These are phyloP conservation scores for Boehmeria nivea DNA, from an alignment of 306 rosid genomes.

Conservation along the genomic window DNA sequence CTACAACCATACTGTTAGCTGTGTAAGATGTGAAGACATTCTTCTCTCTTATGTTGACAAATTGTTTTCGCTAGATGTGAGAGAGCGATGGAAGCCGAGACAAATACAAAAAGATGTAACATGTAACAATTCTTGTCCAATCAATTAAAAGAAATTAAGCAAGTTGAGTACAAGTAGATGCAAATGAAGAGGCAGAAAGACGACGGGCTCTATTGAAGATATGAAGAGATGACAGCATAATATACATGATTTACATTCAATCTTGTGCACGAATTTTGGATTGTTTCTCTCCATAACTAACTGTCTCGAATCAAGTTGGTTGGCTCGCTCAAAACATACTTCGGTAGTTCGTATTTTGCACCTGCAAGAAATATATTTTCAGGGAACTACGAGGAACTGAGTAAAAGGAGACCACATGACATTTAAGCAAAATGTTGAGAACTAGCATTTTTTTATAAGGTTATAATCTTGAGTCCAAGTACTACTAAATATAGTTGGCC, in stretches of 20 bases:
- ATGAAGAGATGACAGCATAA: constrained; percentile 49
- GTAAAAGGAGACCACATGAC: constrained; percentile 12
- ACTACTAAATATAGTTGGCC: no score
- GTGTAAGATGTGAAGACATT: no score
- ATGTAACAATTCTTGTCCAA: constrained; percentile 8
- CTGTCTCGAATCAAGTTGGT: constrained; percentile 81
- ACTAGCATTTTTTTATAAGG: neutral
- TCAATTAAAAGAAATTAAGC: constrained; percentile 8
- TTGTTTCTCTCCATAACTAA: constrained; percentile 35
- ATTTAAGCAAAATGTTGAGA: neutral
- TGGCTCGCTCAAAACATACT: constrained; percentile 97
- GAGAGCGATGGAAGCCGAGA: no score
- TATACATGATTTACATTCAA: constrained; percentile 80
- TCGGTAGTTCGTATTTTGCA: constrained; percentile 91
- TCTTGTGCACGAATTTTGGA: constrained; percentile 38
- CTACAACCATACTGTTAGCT: no score
- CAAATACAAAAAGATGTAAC: constrained; percentile 17
- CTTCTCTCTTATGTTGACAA: no score
- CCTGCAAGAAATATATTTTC: constrained; percentile 43
- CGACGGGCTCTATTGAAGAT: constrained; percentile 39
- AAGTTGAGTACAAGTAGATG: constrained; percentile 22
- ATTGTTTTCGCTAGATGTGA: no score
- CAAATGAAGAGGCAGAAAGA: constrained; percentile 20
- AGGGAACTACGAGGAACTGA: neutral
- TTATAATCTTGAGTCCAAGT: no score